Base-by-base conservation (phyloP, 139 green algal species). In the Pseudopediastrum boryanum region DNA sequence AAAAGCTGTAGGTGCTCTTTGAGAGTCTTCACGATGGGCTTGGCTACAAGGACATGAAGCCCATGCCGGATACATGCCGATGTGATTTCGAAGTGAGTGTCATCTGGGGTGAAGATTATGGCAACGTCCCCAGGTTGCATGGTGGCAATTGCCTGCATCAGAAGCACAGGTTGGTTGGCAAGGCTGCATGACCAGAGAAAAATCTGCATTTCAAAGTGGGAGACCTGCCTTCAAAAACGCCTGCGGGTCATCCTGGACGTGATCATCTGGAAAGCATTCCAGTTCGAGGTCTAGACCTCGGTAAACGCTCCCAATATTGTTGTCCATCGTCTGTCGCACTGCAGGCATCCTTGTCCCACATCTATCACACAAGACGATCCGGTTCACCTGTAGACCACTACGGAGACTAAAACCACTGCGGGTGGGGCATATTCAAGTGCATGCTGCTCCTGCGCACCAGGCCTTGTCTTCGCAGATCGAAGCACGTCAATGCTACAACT, bases 11-110 rank as follows among this genome's bases (percentile, higher is more conserved):
- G 48, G 59, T 92, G 85, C 43, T 91, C 52, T 29, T 71, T 46
- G 51, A 94, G 80, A 19, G 73, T 90, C 80, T 92, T 86, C 39
- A 94, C 87, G 4, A 79, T 48, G 1, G 89, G 90, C 58, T 93
- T 94, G 25, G 90, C 89, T 31, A 92, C 44, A 36, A 93, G 84
- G 39, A 93, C 89, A 64, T 93, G 89, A 51, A 93, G 83, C 1
- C 84, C 69, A 0, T 66, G 78, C 7, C 61, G 16, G 33, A 89
- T 75, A 54, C 72, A 68, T 0, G 83, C 84, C 46, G 81, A 0
- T 4, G 87, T 80, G 33, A 93, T 82, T 12, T 23, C 4, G 5
- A 77, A 84, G 81, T 92, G 88, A 10, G 85, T 88, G 80, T 92
- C 71, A 64, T 92, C 86, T 0, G 88, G 88, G 29, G 88, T 91